Base-by-base conservation (phyloP, 805 yeast species). In the Lipomyces sp. region DNA sequence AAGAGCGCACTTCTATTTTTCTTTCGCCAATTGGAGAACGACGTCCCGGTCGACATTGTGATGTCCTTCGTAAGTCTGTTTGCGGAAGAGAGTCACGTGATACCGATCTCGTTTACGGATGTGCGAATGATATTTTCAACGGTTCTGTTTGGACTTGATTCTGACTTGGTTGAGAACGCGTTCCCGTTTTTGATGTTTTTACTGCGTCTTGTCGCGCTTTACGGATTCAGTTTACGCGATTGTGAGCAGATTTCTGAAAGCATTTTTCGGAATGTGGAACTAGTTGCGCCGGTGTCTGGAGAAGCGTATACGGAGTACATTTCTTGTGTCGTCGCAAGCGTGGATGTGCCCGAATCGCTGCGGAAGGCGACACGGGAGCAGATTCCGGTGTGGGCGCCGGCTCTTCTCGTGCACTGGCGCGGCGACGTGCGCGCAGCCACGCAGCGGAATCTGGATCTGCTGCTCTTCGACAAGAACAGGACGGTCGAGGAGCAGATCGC, bases 391-490 rank as follows among this genome's bases (percentile, higher is more conserved):
- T 52, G 57, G 57, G 53, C 50, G 16, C 52, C 57, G 4, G 18
- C 39, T 26, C 45, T 52, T 4, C 44, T 52, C 4, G 41, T 40
- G 29, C 57, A 52, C 39, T 44, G 53, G 47, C 36, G 36, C 24
- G 29, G 11, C 14, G 33, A 29, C 16, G 57, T 52, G 39, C 49
- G 53, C 14, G 37, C 7, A 24, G 47, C 31, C 33, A 19, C 39
- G 6, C 36, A 28, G 19, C 43, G 28, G 23, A 22, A 22, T 34
- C 18, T 39, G 34, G 42, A 31, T 31, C 13, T 18, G 19, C 23
- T 46, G 6, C 26, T 45, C 21, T 38, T 50, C 19, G 10, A 29
- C 5, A 14, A n/a, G 28, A 22, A 4, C n/a, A 8, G 11, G 36
- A 28, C 28, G 13, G 23, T 13, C 22, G 45, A 44, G 24, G 35